Base-by-base conservation (phyloP, 1,284 basidiomycete species). In the Melampsora americana region DNA sequence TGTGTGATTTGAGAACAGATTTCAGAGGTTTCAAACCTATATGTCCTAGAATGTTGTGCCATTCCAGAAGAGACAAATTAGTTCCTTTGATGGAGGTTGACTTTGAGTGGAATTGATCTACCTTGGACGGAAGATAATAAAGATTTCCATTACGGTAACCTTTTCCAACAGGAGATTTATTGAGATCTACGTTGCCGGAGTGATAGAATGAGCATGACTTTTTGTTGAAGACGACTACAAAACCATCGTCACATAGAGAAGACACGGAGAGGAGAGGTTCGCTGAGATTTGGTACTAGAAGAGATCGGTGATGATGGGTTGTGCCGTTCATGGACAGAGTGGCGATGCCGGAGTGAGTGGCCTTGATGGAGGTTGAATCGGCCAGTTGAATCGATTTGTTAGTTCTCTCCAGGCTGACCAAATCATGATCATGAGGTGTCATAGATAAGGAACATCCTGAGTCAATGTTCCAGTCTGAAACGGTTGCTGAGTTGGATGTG, bases 91-190 rank as follows among this genome's bases (percentile, higher is more conserved):
- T 20, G 20, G 46, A 48, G 46, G 46, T 20, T 11, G 46, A 48
- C 11, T 11, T 26, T 32, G n/a, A 50, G 9, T 32, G 48, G 30
- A 69, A 30, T 12, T n/a, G 12, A 5, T 23, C 26, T 23, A n/a
- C n/a, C n/a, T n/a, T n/a, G n/a, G 66, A 53, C 4, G 28, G 66
- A 11, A 69, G 32, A 28, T 69, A 69, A 32, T 53, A 69, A 3
- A 69, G 48, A 48, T 69, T 56, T 30, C 66, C 48, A 11, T 50
- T 53, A 14, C 48, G 44, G 48, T 69, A 69, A 30, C 66, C 66
- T 5, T 23, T 30, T 9, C 66, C 66, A 46, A 69, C 50, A 26
- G 32, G 48, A 2, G 12, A 3, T 30, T 32, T 26, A 18, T 6
- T 12, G 44, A 35, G 18, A 20, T 48, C 26, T 23, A 46, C 20